Percentiles rank a stretch among this genome's conserved stretches.
phyloP scores from a whole-genome alignment of 768 basidiomycete species.

The Suillus subaureus region DNA sequence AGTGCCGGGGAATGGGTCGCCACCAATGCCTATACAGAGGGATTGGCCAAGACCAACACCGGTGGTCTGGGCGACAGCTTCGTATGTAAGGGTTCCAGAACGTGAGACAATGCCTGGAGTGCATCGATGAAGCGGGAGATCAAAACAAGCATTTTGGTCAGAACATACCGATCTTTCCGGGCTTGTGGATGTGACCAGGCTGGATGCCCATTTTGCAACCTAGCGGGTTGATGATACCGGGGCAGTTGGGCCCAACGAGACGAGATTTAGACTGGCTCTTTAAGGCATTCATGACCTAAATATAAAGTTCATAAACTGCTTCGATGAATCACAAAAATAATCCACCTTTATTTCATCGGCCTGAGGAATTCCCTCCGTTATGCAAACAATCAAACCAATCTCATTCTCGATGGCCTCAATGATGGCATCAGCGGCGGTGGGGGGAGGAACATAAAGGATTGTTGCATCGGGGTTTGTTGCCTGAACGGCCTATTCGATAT shows the following conservation, averaged over 20 bases:
- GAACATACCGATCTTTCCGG: slow-evolving; percentile 87
- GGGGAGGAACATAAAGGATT: slow-evolving; percentile 98
- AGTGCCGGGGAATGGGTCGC: slow-evolving; percentile 96
- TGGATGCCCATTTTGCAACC: slow-evolving; percentile 99
- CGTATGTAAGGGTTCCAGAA: slow-evolving; percentile 95
- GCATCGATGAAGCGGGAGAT: neutral
- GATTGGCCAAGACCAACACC: slow-evolving; percentile 95
- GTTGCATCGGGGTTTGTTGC: slow-evolving; percentile 90
- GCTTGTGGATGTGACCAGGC: slow-evolving; percentile 96
- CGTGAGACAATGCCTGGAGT: slow-evolving; percentile 86
- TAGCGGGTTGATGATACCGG: slow-evolving; percentile 94
- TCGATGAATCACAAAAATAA: neutral
- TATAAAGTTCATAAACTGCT: neutral
- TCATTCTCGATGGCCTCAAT: slow-evolving; percentile 99
- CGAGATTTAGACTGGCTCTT: slow-evolving; percentile 93
- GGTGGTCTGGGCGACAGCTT: slow-evolving; percentile 98
- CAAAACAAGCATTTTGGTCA: neutral
- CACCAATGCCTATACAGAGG: slow-evolving; percentile 95
- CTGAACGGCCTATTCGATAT: slow-evolving; percentile 69
- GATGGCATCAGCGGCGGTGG: slow-evolving; percentile 93
- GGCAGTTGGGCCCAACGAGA: slow-evolving; percentile 98
- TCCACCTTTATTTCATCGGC: slow-evolving; percentile 90
- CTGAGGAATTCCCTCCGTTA: slow-evolving; percentile 99
- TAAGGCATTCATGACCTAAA: slow-evolving; percentile 88
- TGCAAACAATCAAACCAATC: slow-evolving; percentile 95